phyloP scores from a whole-genome alignment of 2,329 filamentous ascomycete genomes.

The Cytospora chrysosperma region DNA sequence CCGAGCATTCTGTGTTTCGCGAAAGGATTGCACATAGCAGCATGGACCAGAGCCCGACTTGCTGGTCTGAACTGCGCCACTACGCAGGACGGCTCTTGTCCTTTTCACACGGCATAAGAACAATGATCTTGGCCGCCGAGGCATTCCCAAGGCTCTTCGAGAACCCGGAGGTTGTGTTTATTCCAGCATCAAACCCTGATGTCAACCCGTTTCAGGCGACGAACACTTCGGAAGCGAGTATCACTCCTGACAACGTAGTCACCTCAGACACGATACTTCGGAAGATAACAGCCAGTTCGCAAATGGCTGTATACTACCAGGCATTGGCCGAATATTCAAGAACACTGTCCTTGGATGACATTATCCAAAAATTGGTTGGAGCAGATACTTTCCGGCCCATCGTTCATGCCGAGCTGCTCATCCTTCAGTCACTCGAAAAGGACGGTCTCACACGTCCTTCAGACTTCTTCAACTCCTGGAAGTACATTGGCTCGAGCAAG shows the following conservation, averaged over 20 bases:
- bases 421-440: slow-evolving; percentile 25
- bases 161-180: neutral
- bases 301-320: slow-evolving; percentile 1
- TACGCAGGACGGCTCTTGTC: slow-evolving; percentile 5
- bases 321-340: slow-evolving; percentile 15
- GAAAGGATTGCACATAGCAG: slow-evolving; percentile 3
- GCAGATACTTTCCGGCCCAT: slow-evolving; percentile 17
- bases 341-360: slow-evolving; percentile 20
- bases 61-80: slow-evolving; percentile 11
- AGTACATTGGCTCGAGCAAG: slow-evolving; percentile 30
- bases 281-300: slow-evolving; percentile 17
- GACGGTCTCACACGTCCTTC: slow-evolving; percentile 3
- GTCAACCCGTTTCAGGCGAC: slow-evolving; percentile 6
- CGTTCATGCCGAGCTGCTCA: slow-evolving; percentile 28
- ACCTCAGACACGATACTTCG: slow-evolving; percentile 25
- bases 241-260: too few relatives aligned
- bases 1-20: neutral
- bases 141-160: slow-evolving; percentile 23
- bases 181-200: slow-evolving; percentile 19
- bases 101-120: neutral
- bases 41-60: slow-evolving; percentile 12
- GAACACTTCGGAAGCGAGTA: neutral
- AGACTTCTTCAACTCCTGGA: slow-evolving; percentile 27
- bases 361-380: neutral
- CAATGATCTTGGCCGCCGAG: neutral